Evolutionary conservation across 106 monocot genomes (phyloP).

Genomic region (Allium sativum): DNA sequence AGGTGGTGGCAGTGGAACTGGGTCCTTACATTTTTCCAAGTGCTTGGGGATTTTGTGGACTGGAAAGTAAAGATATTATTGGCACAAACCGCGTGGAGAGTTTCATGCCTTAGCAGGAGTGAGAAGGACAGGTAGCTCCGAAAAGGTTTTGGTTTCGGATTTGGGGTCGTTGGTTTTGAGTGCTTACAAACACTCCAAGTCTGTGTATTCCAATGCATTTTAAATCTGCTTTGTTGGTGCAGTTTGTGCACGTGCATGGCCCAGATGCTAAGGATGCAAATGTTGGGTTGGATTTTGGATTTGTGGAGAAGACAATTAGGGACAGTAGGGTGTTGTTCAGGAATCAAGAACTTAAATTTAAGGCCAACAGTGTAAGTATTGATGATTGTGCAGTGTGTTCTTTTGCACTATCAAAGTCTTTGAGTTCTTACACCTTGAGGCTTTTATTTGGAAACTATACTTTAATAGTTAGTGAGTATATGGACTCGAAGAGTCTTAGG

Average conservation of each 20-base stretch:
- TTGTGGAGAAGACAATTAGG: constrained; percentile 42
- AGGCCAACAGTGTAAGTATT: constrained; percentile 29
- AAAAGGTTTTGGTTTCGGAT: constrained; percentile 47
- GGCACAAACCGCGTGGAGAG: constrained; percentile 85
- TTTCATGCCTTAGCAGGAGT: constrained; percentile 74
- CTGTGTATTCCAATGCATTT: constrained; percentile 64
- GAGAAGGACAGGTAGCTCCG: constrained; percentile 45
- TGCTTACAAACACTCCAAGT: constrained; percentile 58
- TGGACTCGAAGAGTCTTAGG: constrained; percentile 70
- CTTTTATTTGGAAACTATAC: constrained; percentile 93
- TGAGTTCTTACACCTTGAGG: constrained; percentile 66
- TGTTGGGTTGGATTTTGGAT: constrained; percentile 41
- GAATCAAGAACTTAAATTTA: constrained; percentile 52
- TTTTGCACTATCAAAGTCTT: constrained; percentile 63
- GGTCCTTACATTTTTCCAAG: constrained; percentile 43
- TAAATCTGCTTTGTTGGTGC: constrained; percentile 38
- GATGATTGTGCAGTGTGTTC: constrained; percentile 74
- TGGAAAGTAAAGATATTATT: constrained; percentile 53
- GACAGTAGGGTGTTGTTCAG: constrained; percentile 39
- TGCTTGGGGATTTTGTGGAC: constrained; percentile 67
- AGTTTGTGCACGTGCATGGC: constrained; percentile 68
- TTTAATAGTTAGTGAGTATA: constrained; percentile 80
- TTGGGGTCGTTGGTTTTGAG: constrained; percentile 57
- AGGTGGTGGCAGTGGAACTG: constrained; percentile 9
- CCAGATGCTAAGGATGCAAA: constrained; percentile 16